phyloP scores from a whole-genome alignment of 192 early-diverging fungal genomes.

The Podila epicladia region DNA sequence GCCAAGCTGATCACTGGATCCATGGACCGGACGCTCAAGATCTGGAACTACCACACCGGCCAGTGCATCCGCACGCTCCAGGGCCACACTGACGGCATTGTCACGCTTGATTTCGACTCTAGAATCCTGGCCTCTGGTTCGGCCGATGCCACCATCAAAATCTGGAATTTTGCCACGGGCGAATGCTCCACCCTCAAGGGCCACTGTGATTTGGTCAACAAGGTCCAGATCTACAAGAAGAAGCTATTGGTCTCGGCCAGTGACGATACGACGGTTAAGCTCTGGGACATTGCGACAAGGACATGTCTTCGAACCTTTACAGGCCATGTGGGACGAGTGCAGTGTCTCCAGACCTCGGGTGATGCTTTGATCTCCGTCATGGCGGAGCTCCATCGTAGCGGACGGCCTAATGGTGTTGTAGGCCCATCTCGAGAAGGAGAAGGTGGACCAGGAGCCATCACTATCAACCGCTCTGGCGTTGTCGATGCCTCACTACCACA shows the following conservation, averaged over 20 bases:
- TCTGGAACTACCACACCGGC: conserved; percentile 94
- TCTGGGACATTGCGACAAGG: conserved; percentile 85
- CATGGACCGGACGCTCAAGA: conserved; percentile 89
- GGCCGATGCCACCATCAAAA: conserved; percentile 83
- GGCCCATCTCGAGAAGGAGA: conserved; percentile 11
- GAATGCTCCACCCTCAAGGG: conserved; percentile 79
- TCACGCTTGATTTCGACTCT: conserved; percentile 84
- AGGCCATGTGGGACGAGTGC: conserved; percentile 83
- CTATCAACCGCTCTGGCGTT: conserved; percentile 50
- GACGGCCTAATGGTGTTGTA: conserved; percentile 3
- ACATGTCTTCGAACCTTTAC: conserved; percentile 72
- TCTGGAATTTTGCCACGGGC: conserved; percentile 83
- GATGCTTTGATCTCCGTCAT: conserved; percentile 50
- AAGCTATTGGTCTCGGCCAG: conserved; percentile 82
- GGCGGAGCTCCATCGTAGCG: conserved; percentile 24
- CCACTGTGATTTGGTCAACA: conserved; percentile 93
- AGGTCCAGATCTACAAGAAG: conserved; percentile 80
- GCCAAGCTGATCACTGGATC: conserved; percentile 93
- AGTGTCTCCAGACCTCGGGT: conserved; percentile 56
- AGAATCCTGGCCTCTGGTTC: conserved; percentile 87
- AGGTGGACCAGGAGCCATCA: conserved; percentile 12
- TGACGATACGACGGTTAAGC: conserved; percentile 86
- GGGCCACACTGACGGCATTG: conserved; percentile 82
- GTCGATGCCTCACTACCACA: conserved; percentile 51
- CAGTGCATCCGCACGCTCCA: conserved; percentile 85